A percentile compares a stretch with the other conserved stretches of the same genome.
phyloP scores from a whole-genome alignment of 129 eudicot species.

The Scalesia atractyloides region DNA sequence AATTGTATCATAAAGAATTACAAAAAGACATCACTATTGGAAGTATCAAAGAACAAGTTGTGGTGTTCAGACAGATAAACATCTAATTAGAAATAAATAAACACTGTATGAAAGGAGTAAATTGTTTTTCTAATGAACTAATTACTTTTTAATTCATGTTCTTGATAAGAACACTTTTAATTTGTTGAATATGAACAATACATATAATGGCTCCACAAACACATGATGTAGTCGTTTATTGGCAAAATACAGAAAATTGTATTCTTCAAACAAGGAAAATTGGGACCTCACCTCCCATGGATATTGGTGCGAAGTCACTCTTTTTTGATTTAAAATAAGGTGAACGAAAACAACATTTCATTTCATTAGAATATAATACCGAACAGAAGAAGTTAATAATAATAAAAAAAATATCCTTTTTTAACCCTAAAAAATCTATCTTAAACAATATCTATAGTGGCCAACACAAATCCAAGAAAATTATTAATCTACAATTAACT shows the following conservation, averaged over 20 bases:
- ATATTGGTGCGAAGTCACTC: slow-evolving; percentile 22
- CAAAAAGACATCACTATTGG: too few relatives aligned
- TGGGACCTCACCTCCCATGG: slow-evolving; percentile 37
- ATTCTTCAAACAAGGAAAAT: slow-evolving; percentile 37
- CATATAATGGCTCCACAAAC: slow-evolving; percentile 34
- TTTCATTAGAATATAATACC: slow-evolving; percentile 5
- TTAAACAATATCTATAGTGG: slow-evolving; percentile 31
- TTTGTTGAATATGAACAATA: slow-evolving; percentile 12
- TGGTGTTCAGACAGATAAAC: too few relatives aligned
- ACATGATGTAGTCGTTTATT: slow-evolving; percentile 28
- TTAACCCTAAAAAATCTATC: slow-evolving; percentile 30
- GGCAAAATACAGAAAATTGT: slow-evolving; percentile 38
- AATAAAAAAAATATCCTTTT: background rate
- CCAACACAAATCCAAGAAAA: slow-evolving; percentile 33
- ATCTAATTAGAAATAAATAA: too few relatives aligned
- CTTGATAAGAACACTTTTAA: slow-evolving; percentile 6
- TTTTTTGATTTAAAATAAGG: slow-evolving; percentile 6
- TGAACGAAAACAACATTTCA: slow-evolving; percentile 9
- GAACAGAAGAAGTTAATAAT: background rate
- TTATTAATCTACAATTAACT: too few relatives aligned
- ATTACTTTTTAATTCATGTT: background rate
- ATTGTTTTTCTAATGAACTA: too few relatives aligned
- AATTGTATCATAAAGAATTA: too few relatives aligned
- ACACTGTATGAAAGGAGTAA: too few relatives aligned
- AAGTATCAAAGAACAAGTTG: too few relatives aligned